phyloP scores from a whole-genome alignment of 257 asterid genomes.

The Nicotiana benthamiana region DNA sequence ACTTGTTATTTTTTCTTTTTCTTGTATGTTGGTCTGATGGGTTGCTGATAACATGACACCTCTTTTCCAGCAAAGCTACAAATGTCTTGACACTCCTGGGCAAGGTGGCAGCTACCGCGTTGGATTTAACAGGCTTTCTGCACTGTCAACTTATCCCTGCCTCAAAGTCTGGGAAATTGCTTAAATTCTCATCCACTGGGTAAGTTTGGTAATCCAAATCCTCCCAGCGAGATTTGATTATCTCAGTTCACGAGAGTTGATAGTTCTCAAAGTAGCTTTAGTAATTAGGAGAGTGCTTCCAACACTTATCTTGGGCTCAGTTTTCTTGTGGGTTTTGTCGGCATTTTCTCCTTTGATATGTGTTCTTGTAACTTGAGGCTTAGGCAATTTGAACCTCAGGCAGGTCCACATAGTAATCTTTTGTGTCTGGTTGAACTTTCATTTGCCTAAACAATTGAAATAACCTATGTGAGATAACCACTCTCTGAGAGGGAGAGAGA shows the following conservation, averaged over 20 bases:
- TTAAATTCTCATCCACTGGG: constrained; percentile 15
- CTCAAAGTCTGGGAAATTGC: constrained; percentile 33
- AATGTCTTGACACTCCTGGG: constrained; percentile 55
- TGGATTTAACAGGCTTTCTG: constrained; percentile 69
- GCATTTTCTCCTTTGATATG: not conserved
- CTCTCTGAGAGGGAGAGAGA: not conserved
- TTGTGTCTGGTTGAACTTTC: not conserved
- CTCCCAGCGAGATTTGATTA: not conserved
- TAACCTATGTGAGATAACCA: not conserved
- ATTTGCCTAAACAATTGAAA: not conserved
- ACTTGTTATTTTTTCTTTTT: not conserved
- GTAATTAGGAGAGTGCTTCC: not conserved
- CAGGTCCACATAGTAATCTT: not conserved
- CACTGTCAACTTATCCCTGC: constrained; percentile 47
- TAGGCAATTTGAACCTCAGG: not conserved
- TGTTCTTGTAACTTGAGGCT: not conserved
- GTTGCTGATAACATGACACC: not conserved
- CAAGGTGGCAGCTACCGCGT: constrained; percentile 64
- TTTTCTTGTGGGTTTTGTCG: not conserved
- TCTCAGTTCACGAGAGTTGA: not conserved
- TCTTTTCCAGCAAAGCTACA: constrained; percentile 50
- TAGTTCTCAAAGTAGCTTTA: not conserved
- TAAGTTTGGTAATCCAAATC: constrained; percentile 6
- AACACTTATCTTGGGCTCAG: not conserved
- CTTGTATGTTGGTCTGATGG: not conserved